phyloP scores from a whole-genome alignment of 495 filamentous ascomycete genomes.

The Echria macrotheca region DNA sequence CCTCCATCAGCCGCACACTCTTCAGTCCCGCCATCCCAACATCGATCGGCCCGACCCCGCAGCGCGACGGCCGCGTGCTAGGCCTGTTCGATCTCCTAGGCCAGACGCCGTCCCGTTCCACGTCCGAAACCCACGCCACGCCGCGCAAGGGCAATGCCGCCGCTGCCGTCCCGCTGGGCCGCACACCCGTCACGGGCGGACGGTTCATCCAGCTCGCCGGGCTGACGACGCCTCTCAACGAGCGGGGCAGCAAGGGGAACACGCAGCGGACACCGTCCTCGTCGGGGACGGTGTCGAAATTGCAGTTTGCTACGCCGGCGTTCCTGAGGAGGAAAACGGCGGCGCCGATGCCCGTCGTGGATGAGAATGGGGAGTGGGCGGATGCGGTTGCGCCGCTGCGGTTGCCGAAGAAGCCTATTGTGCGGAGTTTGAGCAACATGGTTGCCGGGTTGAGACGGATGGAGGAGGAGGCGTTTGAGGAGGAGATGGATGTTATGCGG shows the following conservation, averaged over 20 bases:
- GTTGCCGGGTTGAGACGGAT: slow-evolving; percentile 72
- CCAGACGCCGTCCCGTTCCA: slow-evolving; percentile 37
- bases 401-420: slow-evolving; percentile 57
- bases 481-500: slow-evolving; percentile 74
- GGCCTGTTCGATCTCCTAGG: slow-evolving; percentile 87
- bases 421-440: slow-evolving; percentile 69
- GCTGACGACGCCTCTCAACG: slow-evolving; percentile 55
- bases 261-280: slow-evolving; percentile 36
- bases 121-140: slow-evolving; percentile 21
- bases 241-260: slow-evolving; percentile 25
- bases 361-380: slow-evolving; percentile 45
- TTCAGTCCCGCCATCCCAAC: slow-evolving; percentile 52
- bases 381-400: slow-evolving; percentile 46
- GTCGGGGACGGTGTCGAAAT: slow-evolving; percentile 32
- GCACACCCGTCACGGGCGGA: slow-evolving; percentile 30
- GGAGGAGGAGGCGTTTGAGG: slow-evolving; percentile 70
- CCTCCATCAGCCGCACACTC: slow-evolving; percentile 50
- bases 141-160: slow-evolving; percentile 35
- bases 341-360: slow-evolving; percentile 38
- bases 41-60: slow-evolving; percentile 79
- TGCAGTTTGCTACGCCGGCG: slow-evolving; percentile 61
- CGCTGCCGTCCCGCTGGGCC: not conserved
- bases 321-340: slow-evolving; percentile 60
- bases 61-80: slow-evolving; percentile 78
- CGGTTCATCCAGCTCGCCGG: slow-evolving; percentile 56